Conservation (phyloP, 148 eudicot genomes). For the Rhododendron mucronatum region DNA sequence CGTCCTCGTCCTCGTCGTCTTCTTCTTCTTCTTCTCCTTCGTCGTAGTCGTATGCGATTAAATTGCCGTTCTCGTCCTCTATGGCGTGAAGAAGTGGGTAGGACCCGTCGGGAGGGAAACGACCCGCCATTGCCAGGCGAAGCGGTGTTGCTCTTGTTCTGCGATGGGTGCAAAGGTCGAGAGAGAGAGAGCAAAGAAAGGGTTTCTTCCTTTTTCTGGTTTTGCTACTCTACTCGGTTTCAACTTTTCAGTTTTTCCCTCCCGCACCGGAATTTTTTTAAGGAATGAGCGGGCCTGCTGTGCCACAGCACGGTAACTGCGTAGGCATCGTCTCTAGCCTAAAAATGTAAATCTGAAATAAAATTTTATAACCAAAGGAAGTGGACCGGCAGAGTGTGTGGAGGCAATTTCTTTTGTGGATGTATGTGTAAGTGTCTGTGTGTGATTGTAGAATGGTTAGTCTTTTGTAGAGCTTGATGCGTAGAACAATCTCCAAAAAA, state of each 20-base stretch:
- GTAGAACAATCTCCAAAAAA: no score
- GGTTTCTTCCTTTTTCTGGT: background rate
- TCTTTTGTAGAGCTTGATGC: no score
- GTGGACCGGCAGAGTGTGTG: no score
- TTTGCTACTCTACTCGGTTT: background rate
- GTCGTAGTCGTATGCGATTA: background rate
- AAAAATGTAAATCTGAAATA: no score
- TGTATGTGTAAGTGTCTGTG: no score
- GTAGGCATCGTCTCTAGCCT: no score
- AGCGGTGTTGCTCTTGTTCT: background rate
- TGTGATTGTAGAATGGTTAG: no score
- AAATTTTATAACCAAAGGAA: no score
- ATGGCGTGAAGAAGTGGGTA: background rate
- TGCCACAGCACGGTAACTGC: no score
- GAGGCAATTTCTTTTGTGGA: no score
- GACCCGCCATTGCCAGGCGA: background rate
- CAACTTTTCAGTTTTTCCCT: background rate
- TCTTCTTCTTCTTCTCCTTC: background rate
- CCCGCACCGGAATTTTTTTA: background rate
- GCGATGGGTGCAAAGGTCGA: no score
- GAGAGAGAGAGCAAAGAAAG: background rate
- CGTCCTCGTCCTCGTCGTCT: conserved; percentile 16
- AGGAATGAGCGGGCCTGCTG: no score
- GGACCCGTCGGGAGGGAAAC: background rate
- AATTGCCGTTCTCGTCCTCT: background rate